Evolutionary conservation across 306 rosid genomes (phyloP).

Genomic region (Castanea sativa): DNA sequence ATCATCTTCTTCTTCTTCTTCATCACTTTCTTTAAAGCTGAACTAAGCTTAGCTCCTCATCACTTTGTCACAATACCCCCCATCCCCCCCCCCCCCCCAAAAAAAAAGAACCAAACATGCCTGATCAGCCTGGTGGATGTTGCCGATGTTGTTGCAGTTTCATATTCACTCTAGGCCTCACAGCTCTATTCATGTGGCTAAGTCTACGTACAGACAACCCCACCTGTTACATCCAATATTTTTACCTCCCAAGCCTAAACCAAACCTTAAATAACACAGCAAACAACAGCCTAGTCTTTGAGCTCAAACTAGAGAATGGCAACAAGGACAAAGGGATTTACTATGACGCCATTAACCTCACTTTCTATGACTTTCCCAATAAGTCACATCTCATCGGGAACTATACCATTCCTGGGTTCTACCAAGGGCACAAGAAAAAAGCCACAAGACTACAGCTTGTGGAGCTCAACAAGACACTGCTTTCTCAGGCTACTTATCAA

Average conservation of each 20-base stretch:
- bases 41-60: not conserved
- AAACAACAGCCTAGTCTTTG: constrained; percentile 41
- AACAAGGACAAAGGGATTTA: constrained; percentile 74
- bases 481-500: not conserved
- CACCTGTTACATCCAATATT: constrained; percentile 30
- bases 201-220: constrained; percentile 55
- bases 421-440: constrained; percentile 76
- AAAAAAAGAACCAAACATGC: not conserved
- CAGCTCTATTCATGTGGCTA: constrained; percentile 44
- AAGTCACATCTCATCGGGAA: constrained; percentile 22
- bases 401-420: constrained; percentile 28
- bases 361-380: constrained; percentile 26
- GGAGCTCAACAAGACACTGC: constrained; percentile 26
- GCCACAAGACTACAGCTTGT: constrained; percentile 19
- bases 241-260: constrained; percentile 77
- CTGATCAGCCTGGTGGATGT: constrained; percentile 17
- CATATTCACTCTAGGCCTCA: constrained; percentile 27
- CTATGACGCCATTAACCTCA: constrained; percentile 55
- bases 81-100: constrained; percentile 7
- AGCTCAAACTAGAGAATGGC: constrained; percentile 34
- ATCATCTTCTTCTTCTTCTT: constrained; percentile 27
- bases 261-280: constrained; percentile 27
- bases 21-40: constrained; percentile 34
- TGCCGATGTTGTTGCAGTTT: constrained; percentile 32
- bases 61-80: not conserved